Conservation (phyloP, 1,284 basidiomycete species). For the Pseudozyma flocculosa region DNA sequence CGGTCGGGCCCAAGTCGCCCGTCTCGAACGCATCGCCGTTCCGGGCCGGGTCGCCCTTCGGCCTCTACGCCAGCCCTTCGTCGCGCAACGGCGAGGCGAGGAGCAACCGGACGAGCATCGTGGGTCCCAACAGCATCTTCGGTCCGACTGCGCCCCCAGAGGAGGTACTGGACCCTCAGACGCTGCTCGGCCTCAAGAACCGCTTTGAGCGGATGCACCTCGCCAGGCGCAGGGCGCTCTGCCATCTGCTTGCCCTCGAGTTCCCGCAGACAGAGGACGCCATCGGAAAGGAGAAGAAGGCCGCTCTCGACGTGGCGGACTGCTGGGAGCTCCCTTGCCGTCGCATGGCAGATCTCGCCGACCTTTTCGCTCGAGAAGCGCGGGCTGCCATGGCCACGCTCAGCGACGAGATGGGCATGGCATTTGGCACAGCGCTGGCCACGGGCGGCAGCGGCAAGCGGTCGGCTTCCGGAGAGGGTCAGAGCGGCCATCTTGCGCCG, state of each 20-base stretch:
- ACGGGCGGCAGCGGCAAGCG: too few species aligned
- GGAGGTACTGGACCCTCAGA: constrained; percentile 23
- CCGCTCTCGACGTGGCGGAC: not conserved
- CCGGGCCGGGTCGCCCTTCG: not conserved
- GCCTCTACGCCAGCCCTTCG: not conserved
- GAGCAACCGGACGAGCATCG: constrained; percentile 4
- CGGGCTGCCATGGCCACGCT: too few species aligned
- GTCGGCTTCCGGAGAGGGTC: too few species aligned
- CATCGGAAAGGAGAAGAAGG: too few species aligned
- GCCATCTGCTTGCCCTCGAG: constrained; percentile 41
- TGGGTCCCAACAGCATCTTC: constrained; percentile 31
- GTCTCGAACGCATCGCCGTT: constrained; percentile 15
- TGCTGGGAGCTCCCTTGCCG: not conserved
- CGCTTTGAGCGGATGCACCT: constrained; percentile 50
- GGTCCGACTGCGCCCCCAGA: not conserved
- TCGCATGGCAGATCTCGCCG: not conserved
- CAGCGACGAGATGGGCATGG: not conserved
- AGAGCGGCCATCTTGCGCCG: not conserved
- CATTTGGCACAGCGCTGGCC: not conserved
- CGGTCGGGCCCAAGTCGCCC: constrained; percentile 14
- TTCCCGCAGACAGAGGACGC: constrained; percentile 4
- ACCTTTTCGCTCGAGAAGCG: not conserved
- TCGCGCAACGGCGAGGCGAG: not conserved
- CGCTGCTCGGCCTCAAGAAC: constrained; percentile 38
- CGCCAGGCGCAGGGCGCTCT: constrained; percentile 29